Percentiles rank a stretch among this genome's conserved stretches.
These are phyloP conservation scores for Chalciporus chontae DNA, from an alignment of 768 basidiomycete species.

Conservation along the genomic window DNA sequence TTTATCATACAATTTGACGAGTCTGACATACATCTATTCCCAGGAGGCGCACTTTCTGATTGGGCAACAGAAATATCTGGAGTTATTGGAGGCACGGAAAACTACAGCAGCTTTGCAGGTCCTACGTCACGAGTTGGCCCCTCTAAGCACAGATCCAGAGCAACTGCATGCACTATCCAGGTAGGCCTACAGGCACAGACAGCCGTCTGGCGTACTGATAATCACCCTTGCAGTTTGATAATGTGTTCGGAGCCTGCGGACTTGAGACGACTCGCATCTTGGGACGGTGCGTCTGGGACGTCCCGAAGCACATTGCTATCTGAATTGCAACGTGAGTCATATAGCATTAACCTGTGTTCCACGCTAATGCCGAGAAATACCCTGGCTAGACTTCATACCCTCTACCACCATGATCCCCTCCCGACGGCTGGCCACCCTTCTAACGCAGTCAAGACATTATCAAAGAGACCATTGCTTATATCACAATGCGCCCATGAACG, in stretches of 20 bases:
- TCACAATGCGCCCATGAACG: slow-evolving; percentile 67
- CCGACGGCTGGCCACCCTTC: slow-evolving; percentile 77
- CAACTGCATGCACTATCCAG: slow-evolving; percentile 86
- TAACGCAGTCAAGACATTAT: slow-evolving; percentile 79
- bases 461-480: slow-evolving; percentile 84
- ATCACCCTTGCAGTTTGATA: slow-evolving; percentile 56
- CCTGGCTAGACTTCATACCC: slow-evolving; percentile 72
- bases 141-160: slow-evolving; percentile 74
- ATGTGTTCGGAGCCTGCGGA: slow-evolving; percentile 91
- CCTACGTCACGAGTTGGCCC: slow-evolving; percentile 84
- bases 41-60: slow-evolving; percentile 86
- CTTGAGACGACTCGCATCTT: slow-evolving; percentile 71
- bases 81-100: slow-evolving; percentile 78
- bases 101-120: slow-evolving; percentile 81
- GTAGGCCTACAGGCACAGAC: slow-evolving; percentile 38
- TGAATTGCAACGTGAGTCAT: slow-evolving; percentile 71
- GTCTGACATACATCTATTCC: slow-evolving; percentile 22
- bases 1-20: slow-evolving; percentile 5
- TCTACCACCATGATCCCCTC: slow-evolving; percentile 91
- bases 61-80: slow-evolving; percentile 93
- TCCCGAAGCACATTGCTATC: slow-evolving; percentile 77
- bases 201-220: slow-evolving; percentile 17
- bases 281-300: slow-evolving; percentile 84
- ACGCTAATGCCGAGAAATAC: background rate
- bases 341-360: background rate